A percentile compares a stretch with the other conserved stretches of the same genome.
Conservation (phyloP, 352 stramenopile species). For the Phytopythium aichiense region DNA sequence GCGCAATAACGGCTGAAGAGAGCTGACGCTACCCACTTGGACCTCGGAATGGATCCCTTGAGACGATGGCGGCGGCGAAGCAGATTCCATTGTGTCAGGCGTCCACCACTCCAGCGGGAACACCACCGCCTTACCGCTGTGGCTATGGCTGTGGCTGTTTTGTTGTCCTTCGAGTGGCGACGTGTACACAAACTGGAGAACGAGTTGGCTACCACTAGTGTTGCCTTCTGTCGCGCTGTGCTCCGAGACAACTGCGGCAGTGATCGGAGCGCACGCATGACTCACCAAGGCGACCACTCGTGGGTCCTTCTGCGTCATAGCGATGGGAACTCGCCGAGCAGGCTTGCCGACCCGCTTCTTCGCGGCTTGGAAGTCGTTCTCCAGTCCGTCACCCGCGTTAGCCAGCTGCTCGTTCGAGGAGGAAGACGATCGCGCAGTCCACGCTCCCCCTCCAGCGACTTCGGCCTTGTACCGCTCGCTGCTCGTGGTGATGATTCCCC, state of each 20-base stretch:
- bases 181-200: neutral
- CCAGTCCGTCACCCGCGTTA: neutral
- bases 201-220: neutral
- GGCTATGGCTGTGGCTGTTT: neutral
- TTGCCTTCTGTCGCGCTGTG: neutral
- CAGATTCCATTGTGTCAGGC: neutral
- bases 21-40: conserved; percentile 11
- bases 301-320: conserved; percentile 1
- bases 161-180: conserved; percentile 4
- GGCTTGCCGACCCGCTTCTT: conserved; percentile 41
- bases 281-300: conserved; percentile 11
- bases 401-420: neutral
- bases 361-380: conserved; percentile 42
- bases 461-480: conserved; percentile 41
- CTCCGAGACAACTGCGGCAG: conserved; percentile 10
- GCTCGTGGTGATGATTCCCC: conserved; percentile 35
- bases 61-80: neutral
- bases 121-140: conserved; percentile 1
- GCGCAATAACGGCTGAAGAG: conserved; percentile 10
- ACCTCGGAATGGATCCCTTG: conserved; percentile 6
- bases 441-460: conserved; percentile 6
- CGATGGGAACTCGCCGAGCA: conserved; percentile 9
- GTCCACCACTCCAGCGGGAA: conserved; percentile 10
- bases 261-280: conserved; percentile 13
- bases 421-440: conserved; percentile 17